Evolutionary conservation across 768 basidiomycete species (phyloP), one percentile per base, ranked within the genome.

Genomic region (Trametopsis cervina): DNA sequence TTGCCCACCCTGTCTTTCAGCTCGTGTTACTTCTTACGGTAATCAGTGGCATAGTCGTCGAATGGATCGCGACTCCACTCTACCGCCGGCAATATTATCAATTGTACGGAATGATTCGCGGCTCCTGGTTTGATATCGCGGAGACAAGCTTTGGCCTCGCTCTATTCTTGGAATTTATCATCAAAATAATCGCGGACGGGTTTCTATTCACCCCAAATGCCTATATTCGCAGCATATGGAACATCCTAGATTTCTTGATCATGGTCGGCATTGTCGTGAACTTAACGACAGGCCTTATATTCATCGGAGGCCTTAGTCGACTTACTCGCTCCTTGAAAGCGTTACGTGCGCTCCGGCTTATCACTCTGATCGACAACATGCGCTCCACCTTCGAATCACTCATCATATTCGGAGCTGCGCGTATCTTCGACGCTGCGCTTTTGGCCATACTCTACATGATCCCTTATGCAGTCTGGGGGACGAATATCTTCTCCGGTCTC

Each of bases 101-200:
- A 10, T 52, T 68, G 15, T 58, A 89, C 48, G 90, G 88, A 0
- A 59, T 67, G 22, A 57, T 72, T n/a, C 78, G 84, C 4, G 74
- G 72, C 3, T 75, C 89, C 3, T 97, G 95, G 95, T 97, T 92
- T 64, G 85, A 89, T 59, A 68, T 94, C 44, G 77, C 83, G 3
- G 92, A 96, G 60, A 70, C 76, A 0, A 67, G 75, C 0, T 84
- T 96, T 49, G 85, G 83, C 0, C 66, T 84, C 54, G 66, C 74
- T 4, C 80, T 95, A 18, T 67, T 94, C 38, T 54, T 82, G 47
- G 95, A 98, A 60, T 92, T 93, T 57, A 45, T 85, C 53, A 81
- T 96, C 80, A 97, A 97, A 66, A 67, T 93, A 61, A 69, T 91
- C 40, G 95, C 95, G 1, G 95, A 98, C 59, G 95, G 95, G 0